Percentiles rank a stretch among this genome's conserved stretches.
These are phyloP conservation scores for Tritrichomonas foetus DNA, from an alignment of 208 protist genomes.

Conservation along the genomic window DNA sequence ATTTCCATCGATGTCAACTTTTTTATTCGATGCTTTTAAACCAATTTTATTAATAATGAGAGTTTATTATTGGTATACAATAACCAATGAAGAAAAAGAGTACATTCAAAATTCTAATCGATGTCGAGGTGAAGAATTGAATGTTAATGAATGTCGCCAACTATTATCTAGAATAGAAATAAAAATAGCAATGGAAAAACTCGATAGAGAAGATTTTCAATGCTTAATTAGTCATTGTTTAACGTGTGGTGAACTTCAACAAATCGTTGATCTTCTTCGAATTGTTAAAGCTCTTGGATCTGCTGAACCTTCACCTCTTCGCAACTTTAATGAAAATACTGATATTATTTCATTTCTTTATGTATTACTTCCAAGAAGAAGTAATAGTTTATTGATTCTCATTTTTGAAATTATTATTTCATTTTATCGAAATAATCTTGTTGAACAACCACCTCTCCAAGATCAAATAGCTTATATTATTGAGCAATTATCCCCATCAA, in stretches of 20 bases:
- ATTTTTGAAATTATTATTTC: neutral
- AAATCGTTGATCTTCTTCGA: neutral
- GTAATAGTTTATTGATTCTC: neutral
- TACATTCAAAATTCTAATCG: neutral
- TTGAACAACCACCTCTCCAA: neutral
- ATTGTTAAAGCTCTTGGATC: neutral
- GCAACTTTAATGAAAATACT: neutral
- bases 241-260: neutral
- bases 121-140: neutral
- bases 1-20: neutral
- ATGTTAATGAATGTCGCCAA: neutral
- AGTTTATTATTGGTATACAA: conserved; percentile 8
- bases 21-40: neutral
- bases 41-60: neutral
- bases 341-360: neutral
- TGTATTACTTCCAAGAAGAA: neutral
- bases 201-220: neutral
- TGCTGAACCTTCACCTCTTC: neutral
- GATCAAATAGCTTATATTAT: neutral
- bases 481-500: neutral
- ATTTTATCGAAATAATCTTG: neutral
- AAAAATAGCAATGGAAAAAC: neutral
- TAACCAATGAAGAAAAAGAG: neutral
- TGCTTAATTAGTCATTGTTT: conserved; percentile 15
- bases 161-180: neutral